Evolutionary conservation across 2,329 filamentous ascomycete species (phyloP), one percentile per base, ranked within the genome.

Genomic region (Microcyclosporella mali): DNA sequence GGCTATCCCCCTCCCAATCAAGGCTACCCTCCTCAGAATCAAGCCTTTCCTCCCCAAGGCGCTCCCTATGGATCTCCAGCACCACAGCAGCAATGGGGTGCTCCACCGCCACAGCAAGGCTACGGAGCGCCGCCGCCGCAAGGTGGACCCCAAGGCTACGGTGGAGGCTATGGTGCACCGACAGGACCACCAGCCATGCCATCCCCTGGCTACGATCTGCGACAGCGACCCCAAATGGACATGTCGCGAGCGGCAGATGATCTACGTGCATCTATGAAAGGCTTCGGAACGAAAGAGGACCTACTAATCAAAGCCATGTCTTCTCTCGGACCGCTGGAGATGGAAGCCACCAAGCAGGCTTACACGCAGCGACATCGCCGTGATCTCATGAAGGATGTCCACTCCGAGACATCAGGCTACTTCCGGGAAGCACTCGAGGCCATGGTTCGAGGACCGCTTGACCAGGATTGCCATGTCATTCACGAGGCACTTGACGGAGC

Each of bases 241-340:
- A 82, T 79, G 36, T 73, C 70, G 2, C 68, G 71, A 10, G 81
- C 92, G 55, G 84, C 87, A 0, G 78, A 88, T 44, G 77, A 73
- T 3, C 70, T 94, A 16, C 79, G 87, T 40, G 77, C 77, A 54
- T 87, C 90, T 2, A 95, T 95, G 88, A 95, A 94, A 66, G 88
- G 88, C 0, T 86, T 95, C 49, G 90, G 89, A 27, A 95, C 89
- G 0, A 81, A 97, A 57, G 89, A 95, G 64, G 83, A 81, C 57
- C 66, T 76, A 0, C 70, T 97, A 12, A 89, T 94, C 50, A 70
- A 72, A 2, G 70, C 82, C 2, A 70, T 97, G 7, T 70, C 83
- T 2, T 77, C 74, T 53, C 82, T 88, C 50, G 86, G 94, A 51
- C 84, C 89, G 1, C 70, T 88, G 3, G 85, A 94, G 62, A 75